Evolutionary conservation across 1,284 basidiomycete genomes (phyloP), one percentile per base, ranked within the genome.

Genomic region (Trametes sp.): DNA sequence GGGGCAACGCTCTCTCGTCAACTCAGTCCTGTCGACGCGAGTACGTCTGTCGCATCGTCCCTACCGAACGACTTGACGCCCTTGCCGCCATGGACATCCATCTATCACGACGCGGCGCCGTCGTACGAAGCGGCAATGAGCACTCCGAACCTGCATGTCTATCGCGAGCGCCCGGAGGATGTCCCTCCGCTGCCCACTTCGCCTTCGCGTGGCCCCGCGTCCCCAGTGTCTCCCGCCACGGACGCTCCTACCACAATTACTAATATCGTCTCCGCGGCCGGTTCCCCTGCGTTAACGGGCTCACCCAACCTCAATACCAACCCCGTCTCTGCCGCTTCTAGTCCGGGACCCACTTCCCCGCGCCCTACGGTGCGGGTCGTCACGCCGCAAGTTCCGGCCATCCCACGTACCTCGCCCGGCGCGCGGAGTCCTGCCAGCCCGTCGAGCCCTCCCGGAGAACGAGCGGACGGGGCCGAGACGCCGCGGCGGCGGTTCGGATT

Each of bases 81-180:
- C n/a, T 31, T 58, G 11, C 41, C 57, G 4, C 41, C 44, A 4
- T 45, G 51, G 49, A 38, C 48, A 8, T n/a, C 49, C 2, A 45
- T 57, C 9, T 61, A 63, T 26, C 11, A 51, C 7, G 66, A 67
- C 4, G 66, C 59, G 24, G 56, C 62, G 2, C 66, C 66, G 16
- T 67, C 66, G 26, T 67, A 67, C 59, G 66, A 67, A 33, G 54
- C 58, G 23, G 62, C 56, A 4, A 67, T 66, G 62, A 63, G 58
- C 44, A 61, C 66, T 19, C 65, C 65, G 4, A 57, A 67, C 31
- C 55, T 64, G 0, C 59, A 57, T n/a, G 33, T 45, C 11, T 26
- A 44, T 21, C 45, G 46, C 21, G 36, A 42, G 28, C 23, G 36
- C 3, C 59, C 45, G 7, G 42, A 35, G 10, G 36, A 57, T 41